A percentile compares a stretch with the other conserved stretches of the same genome.
Evolutionary conservation across 768 basidiomycete species (phyloP).

Genomic region (Pleurotus giganteus): DNA sequence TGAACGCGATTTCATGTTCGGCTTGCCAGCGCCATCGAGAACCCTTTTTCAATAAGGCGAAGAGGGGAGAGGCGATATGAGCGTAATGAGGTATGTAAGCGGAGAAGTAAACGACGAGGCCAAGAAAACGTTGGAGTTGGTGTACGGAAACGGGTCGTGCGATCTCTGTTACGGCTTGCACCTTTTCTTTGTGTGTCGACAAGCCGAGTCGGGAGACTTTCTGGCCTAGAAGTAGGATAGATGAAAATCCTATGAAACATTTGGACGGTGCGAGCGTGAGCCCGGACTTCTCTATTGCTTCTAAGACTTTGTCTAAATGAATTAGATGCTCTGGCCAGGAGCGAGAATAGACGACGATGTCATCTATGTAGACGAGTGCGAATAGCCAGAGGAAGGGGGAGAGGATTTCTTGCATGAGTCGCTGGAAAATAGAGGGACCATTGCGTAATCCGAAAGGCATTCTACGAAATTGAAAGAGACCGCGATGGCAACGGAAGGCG

Average conservation of each 20-base stretch:
- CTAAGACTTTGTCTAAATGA: constrained; percentile 27
- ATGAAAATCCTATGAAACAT: constrained; percentile 31
- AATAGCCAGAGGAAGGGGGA: constrained; percentile 37
- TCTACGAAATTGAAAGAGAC: constrained; percentile 34
- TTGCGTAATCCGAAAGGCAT: constrained; percentile 1
- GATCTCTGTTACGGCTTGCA: constrained; percentile 29
- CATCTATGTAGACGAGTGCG: constrained; percentile 39
- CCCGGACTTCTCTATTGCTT: constrained; percentile 21
- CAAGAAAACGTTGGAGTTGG: constrained; percentile 31
- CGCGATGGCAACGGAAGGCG: constrained; percentile 36
- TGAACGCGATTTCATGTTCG: not conserved
- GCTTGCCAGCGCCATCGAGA: constrained; percentile 19
- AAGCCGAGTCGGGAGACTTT: constrained; percentile 36
- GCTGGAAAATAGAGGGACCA: constrained; percentile 31
- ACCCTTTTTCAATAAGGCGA: constrained; percentile 28
- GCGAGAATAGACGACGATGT: constrained; percentile 34
- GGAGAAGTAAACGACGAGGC: constrained; percentile 37
- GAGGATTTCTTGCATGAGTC: constrained; percentile 36
- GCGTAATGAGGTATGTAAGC: constrained; percentile 34
- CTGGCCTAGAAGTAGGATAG: constrained; percentile 34
- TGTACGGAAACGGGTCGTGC: constrained; percentile 21
- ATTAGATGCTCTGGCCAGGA: constrained; percentile 26
- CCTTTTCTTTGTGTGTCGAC: constrained; percentile 35
- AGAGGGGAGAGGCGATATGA: constrained; percentile 29
- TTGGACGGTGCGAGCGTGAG: constrained; percentile 33